Conservation (phyloP, 2,329 filamentous ascomycete genomes). For the Gaeumannomyces tritici region DNA sequence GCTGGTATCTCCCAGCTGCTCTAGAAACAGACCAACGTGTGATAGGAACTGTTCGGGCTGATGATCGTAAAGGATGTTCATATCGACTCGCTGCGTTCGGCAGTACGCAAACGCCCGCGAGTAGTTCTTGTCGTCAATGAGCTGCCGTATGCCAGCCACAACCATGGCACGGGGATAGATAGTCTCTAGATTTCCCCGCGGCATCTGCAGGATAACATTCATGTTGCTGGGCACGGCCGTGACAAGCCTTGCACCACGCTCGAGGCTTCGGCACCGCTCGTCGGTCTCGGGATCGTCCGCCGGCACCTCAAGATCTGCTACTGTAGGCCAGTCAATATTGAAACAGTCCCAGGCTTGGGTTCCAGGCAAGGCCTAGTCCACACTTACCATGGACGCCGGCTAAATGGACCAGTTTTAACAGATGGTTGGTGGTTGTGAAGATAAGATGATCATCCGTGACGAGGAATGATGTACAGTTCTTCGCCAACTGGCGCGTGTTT, state of each 20-base stretch:
- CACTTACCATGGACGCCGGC: constrained; percentile 25
- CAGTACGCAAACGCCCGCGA: constrained; percentile 77
- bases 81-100: constrained; percentile 86
- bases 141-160: constrained; percentile 74
- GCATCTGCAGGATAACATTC: constrained; percentile 85
- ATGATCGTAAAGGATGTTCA: constrained; percentile 96
- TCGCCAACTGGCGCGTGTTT: constrained; percentile 62
- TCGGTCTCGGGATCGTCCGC: constrained; percentile 84
- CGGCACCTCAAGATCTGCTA: constrained; percentile 67
- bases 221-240: constrained; percentile 85
- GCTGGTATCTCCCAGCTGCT: constrained; percentile 72
- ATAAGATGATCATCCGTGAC: constrained; percentile 75
- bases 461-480: constrained; percentile 87
- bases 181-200: constrained; percentile 88
- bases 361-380: not conserved
- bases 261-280: constrained; percentile 84
- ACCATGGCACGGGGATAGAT: constrained; percentile 91
- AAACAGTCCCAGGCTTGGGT: not conserved
- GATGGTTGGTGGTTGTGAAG: constrained; percentile 84
- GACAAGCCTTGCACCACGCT: constrained; percentile 78
- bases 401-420: constrained; percentile 90
- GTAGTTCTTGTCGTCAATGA: constrained; percentile 75
- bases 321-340: not conserved
- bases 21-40: constrained; percentile 66
- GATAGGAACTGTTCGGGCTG: constrained; percentile 76